Evolutionary conservation across 2,329 filamentous ascomycete genomes (phyloP).

Genomic region (Fusarium sp.): DNA sequence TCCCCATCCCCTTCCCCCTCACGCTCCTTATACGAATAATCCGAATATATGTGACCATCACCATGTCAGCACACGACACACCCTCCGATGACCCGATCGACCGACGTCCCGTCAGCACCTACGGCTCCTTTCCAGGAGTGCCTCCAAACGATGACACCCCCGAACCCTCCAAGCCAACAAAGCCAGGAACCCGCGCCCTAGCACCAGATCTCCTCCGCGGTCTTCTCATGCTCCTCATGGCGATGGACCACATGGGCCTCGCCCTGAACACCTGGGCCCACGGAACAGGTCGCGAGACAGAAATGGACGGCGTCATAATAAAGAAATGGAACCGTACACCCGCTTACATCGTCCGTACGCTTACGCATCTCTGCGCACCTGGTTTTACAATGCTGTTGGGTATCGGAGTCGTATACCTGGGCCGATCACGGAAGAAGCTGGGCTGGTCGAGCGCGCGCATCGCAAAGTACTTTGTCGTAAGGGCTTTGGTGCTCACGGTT

Average conservation of each 20-base stretch:
- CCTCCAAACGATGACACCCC: slow-evolving; percentile 4
- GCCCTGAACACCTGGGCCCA: slow-evolving; percentile 58
- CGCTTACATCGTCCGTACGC: slow-evolving; percentile 56
- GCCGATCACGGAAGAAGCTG: slow-evolving; percentile 56
- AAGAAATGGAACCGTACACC: slow-evolving; percentile 55
- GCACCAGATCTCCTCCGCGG: slow-evolving; percentile 61
- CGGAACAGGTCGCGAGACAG: slow-evolving; percentile 54
- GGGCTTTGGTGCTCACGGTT: slow-evolving; percentile 47
- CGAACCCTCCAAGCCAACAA: slow-evolving; percentile 34
- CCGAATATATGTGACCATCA: not conserved
- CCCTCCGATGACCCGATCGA: not conserved
- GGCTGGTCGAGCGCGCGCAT: slow-evolving; percentile 56
- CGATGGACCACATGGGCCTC: slow-evolving; percentile 59
- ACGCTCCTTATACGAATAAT: not conserved
- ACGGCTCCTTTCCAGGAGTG: slow-evolving; percentile 15
- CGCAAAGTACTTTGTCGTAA: slow-evolving; percentile 54
- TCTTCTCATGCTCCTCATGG: slow-evolving; percentile 61
- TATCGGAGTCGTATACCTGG: slow-evolving; percentile 61
- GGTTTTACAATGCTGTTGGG: slow-evolving; percentile 63
- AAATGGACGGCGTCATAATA: slow-evolving; percentile 55
- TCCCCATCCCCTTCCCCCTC: not conserved
- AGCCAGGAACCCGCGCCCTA: slow-evolving; percentile 52
- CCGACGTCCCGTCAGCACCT: slow-evolving; percentile 1
- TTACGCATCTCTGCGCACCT: slow-evolving; percentile 61
- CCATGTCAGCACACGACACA: slow-evolving; percentile 10